These are phyloP conservation scores for Dimargaris cristalligena DNA, from an alignment of 192 early-diverging fungal genomes.

Conservation along the genomic window DNA sequence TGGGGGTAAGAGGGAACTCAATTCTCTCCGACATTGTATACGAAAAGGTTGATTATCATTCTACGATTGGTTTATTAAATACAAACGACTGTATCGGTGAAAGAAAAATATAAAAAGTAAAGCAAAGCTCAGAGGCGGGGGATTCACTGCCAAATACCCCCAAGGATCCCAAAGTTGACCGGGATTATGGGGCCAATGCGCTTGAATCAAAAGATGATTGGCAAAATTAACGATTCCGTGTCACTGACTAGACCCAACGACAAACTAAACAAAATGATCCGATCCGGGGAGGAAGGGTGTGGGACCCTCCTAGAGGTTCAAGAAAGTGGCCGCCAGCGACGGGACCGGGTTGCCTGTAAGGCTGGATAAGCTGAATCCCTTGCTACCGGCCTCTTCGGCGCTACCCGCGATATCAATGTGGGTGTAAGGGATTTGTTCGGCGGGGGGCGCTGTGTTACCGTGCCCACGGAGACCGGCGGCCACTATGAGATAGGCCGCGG, in stretches of 20 bases:
- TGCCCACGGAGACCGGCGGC: constrained; percentile 61
- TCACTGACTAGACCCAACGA: background rate
- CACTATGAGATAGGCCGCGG: constrained; percentile 64
- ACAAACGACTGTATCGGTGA: too few relatives aligned
- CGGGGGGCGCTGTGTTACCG: constrained; percentile 36
- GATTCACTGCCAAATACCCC: too few relatives aligned
- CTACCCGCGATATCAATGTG: constrained; percentile 76
- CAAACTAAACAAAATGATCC: background rate
- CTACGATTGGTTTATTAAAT: too few relatives aligned
- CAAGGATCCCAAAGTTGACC: too few relatives aligned
- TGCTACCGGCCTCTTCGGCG: constrained; percentile 43
- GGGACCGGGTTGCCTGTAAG: constrained; percentile 64
- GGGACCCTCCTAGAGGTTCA: constrained; percentile 17
- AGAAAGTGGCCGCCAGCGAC: constrained; percentile 55
- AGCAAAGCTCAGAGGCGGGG: too few relatives aligned
- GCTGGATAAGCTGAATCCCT: constrained; percentile 45
- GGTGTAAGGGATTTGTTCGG: constrained; percentile 54
- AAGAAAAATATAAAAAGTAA: too few relatives aligned
- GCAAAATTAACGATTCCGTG: too few relatives aligned
- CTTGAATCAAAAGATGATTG: too few relatives aligned
- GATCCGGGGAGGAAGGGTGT: background rate
- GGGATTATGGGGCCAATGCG: too few relatives aligned
- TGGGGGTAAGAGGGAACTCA: too few relatives aligned
- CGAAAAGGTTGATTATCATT: too few relatives aligned
- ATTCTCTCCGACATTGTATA: too few relatives aligned